Percentiles rank a stretch among this genome's conserved stretches.
phyloP scores from a whole-genome alignment of 208 protist species.

The Leishmania tarentolae region DNA sequence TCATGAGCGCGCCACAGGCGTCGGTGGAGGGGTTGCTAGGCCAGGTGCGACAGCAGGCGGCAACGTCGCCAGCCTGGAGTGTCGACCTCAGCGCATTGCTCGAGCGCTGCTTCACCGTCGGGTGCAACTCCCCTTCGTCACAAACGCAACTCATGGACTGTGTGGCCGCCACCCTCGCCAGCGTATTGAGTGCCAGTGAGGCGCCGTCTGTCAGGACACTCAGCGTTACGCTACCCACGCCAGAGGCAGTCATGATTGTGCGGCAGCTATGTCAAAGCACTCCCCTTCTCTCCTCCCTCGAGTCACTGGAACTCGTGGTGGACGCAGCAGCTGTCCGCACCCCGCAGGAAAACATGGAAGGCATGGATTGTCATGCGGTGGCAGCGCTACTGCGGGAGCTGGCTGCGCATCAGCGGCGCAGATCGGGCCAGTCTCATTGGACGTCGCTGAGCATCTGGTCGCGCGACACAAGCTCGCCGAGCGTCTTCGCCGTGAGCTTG shows the following conservation, averaged over 20 bases:
- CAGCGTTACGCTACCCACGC: constrained; percentile 19
- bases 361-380: constrained; percentile 8
- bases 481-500: not conserved
- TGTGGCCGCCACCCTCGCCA: constrained; percentile 19
- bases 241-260: constrained; percentile 14
- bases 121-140: constrained; percentile 3
- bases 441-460: constrained; percentile 1
- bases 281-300: constrained; percentile 26
- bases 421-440: not conserved
- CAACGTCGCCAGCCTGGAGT: constrained; percentile 34
- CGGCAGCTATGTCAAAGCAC: constrained; percentile 6
- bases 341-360: constrained; percentile 9
- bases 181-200: not conserved
- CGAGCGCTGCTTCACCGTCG: constrained; percentile 10
- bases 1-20: not conserved
- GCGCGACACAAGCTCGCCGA: constrained; percentile 5
- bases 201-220: constrained; percentile 20
- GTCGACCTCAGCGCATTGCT: constrained; percentile 43
- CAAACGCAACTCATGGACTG: constrained; percentile 23
- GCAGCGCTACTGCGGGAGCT: constrained; percentile 23
- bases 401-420: constrained; percentile 5
- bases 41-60: constrained; percentile 5
- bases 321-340: constrained; percentile 17
- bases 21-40: constrained; percentile 8
- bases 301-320: constrained; percentile 34